Evolutionary conservation across 495 filamentous ascomycete species (phyloP), one percentile per base, ranked within the genome.

Genomic region (Penicillium nucicola): DNA sequence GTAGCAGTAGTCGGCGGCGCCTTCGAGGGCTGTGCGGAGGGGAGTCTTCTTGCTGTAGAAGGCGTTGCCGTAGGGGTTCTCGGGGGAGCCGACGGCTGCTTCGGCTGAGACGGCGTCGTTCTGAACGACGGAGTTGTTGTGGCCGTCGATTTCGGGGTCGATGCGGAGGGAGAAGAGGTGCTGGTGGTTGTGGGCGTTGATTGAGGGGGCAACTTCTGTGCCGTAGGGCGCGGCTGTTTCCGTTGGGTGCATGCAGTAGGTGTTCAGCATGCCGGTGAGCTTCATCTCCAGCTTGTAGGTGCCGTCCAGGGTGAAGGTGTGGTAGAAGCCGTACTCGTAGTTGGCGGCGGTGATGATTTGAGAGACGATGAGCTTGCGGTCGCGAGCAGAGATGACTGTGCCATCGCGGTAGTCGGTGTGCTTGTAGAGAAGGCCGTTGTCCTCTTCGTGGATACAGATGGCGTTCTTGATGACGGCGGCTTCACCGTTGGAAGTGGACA

Each of bases 341-440:
- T 85, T 85, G 7, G 80, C 69, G 2, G 82, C 81, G 0, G 81
- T 82, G 60, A 84, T 80, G 59, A 84, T 83, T 15, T 76, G 74
- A 39, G 84, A 83, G 31, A 92, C 51, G 8, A 91, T 86, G 0
- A 92, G 69, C 64, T 90, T 85, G 4, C 88, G 79, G 38, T 80
- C 76, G 1, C 88, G 81, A 2, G 79, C 83, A 2, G 89, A 80
- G 20, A 85, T 81, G 1, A 81, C 83, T 0, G 84, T 79, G 35
- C 76, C 75, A 12, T 88, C 89, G 2, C 88, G 81, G 73, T 84
- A 89, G 64, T 92, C 90, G 19, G 85, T 90, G 68, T 92, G 88
- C 58, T 92, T 92, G 80, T 85, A 91, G 3, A 81, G 79, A 33
- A 92, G 86, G 18, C 87, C 87, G 38, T 74, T 76, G 55, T 88